Conservation (phyloP, 768 basidiomycete species). For the Pilatotrama ljubarskyi region DNA sequence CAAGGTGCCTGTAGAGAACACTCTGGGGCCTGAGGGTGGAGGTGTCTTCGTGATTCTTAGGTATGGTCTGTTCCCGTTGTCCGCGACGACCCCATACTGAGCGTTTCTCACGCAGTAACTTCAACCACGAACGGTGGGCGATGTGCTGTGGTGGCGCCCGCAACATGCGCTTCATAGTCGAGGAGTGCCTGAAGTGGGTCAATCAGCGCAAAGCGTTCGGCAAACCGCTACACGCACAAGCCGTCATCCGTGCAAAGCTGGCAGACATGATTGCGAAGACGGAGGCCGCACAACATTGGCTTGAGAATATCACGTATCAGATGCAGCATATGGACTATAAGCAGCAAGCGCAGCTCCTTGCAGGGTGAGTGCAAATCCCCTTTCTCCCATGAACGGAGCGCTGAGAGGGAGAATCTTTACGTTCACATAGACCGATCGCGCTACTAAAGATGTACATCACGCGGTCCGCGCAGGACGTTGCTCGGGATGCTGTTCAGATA, state of each 20-base stretch:
- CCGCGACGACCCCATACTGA: conserved; percentile 24
- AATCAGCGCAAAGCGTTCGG: conserved; percentile 91
- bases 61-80: conserved; percentile 19
- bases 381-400: conserved; percentile 29
- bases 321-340: conserved; percentile 86
- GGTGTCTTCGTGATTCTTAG: conserved; percentile 68
- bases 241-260: conserved; percentile 86
- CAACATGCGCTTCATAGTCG: conserved; percentile 66
- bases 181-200: conserved; percentile 91
- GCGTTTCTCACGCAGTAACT: conserved; percentile 58
- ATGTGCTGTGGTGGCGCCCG: conserved; percentile 76
- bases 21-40: conserved; percentile 76
- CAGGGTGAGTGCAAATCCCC: conserved; percentile 55
- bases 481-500: conserved; percentile 81
- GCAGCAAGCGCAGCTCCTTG: conserved; percentile 70
- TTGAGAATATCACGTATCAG: conserved; percentile 85
- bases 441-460: conserved; percentile 81
- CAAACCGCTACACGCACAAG: conserved; percentile 78
- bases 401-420: background rate
- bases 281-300: conserved; percentile 82
- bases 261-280: conserved; percentile 86
- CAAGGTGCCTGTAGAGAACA: conserved; percentile 84
- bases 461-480: conserved; percentile 74
- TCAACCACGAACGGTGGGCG: conserved; percentile 94
- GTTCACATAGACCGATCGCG: conserved; percentile 59